Percentiles rank a stretch among this genome's conserved stretches.
Conservation (phyloP, 768 basidiomycete genomes). For the Podaxis carcinomalis region DNA sequence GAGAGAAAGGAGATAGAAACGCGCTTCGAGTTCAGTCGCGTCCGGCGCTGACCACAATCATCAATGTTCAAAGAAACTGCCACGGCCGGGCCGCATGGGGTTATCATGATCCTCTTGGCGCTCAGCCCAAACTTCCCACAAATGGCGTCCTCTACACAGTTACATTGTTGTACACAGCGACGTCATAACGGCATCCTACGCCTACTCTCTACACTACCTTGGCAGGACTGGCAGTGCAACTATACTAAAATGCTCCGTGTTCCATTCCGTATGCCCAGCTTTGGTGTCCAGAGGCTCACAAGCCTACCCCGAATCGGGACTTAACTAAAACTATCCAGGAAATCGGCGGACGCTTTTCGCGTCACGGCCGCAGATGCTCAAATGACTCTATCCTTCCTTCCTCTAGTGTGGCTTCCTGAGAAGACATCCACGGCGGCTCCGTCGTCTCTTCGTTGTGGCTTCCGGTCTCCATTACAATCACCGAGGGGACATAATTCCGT, state of each 20-base stretch:
- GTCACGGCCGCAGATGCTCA: not conserved
- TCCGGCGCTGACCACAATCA: constrained; percentile 40
- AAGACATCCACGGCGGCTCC: not conserved
- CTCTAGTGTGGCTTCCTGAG: not conserved
- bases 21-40: constrained; percentile 34
- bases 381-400: not conserved
- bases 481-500: not conserved
- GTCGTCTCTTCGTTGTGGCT: not conserved
- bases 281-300: not conserved
- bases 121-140: constrained; percentile 17
- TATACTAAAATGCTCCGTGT: not conserved
- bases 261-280: not conserved
- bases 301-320: not conserved
- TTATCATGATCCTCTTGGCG: not conserved
- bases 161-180: not conserved
- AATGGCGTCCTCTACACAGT: constrained; percentile 9
- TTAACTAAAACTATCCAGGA: not conserved
- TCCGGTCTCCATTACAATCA: not conserved
- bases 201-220: not conserved
- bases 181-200: not conserved
- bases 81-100: constrained; percentile 11
- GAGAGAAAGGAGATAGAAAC: constrained; percentile 14
- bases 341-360: not conserved
- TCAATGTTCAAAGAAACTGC: constrained; percentile 16
- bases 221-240: not conserved